A percentile compares a stretch with the other conserved stretches of the same genome.
Evolutionary conservation across 495 filamentous ascomycete species (phyloP).

Genomic region (Penicillium argentinense): DNA sequence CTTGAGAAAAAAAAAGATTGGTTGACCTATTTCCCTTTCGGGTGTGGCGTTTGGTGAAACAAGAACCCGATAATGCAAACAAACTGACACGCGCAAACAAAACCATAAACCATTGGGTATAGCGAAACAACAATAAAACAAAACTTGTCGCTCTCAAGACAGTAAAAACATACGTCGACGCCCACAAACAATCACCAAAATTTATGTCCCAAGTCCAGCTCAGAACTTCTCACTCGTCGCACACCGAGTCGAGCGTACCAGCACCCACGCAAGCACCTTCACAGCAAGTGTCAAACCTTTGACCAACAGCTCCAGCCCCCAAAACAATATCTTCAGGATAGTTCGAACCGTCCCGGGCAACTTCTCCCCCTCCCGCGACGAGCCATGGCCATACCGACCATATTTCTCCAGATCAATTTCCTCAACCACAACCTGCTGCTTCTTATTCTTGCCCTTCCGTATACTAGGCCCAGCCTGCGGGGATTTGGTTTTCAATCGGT

Average conservation of each 20-base stretch:
- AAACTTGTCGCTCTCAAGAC: no score
- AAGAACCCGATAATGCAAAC: no score
- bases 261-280: conserved; percentile 40
- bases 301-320: conserved; percentile 38
- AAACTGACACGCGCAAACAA: not conserved
- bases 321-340: conserved; percentile 38
- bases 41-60: no score
- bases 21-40: no score
- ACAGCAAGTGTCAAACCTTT: conserved; percentile 34
- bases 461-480: not conserved
- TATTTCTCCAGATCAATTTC: conserved; percentile 51
- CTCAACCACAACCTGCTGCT: conserved; percentile 35
- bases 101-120: not conserved
- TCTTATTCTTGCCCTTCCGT: conserved; percentile 21
- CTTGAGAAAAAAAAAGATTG: no score
- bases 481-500: conserved; percentile 1
- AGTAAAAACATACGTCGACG: no score
- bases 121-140: no score
- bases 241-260: conserved; percentile 38
- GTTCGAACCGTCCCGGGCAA: conserved; percentile 37
- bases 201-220: conserved; percentile 10
- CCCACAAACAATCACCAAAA: not conserved
- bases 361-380: conserved; percentile 38
- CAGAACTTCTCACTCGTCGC: conserved; percentile 43
- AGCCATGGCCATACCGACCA: conserved; percentile 34